Evolutionary conservation across 1,139 yeast genomes (phyloP).

Genomic region (Suhomyces wounanorum): DNA sequence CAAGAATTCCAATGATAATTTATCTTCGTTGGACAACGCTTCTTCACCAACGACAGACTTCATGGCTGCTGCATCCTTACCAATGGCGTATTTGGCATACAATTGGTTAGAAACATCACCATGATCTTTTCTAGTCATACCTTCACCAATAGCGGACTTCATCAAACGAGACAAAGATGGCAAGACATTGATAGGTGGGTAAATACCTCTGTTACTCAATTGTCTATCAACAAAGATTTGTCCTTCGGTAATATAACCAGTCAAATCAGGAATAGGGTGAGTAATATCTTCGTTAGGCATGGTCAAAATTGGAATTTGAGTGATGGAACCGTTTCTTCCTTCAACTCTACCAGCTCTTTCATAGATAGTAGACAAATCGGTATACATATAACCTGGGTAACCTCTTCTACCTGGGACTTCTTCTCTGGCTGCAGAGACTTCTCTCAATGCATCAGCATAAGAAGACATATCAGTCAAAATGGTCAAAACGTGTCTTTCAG

Average conservation of each 20-base stretch:
- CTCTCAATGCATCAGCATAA: slow-evolving; percentile 98
- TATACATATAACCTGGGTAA: slow-evolving; percentile 99
- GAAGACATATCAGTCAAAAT: slow-evolving; percentile 99
- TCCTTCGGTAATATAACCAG: slow-evolving; percentile 99
- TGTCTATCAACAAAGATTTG: slow-evolving; percentile 98
- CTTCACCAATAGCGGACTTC: slow-evolving; percentile 99
- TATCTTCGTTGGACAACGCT: slow-evolving; percentile 96
- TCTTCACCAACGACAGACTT: slow-evolving; percentile 99
- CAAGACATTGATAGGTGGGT: slow-evolving; percentile 97
- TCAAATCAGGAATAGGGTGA: slow-evolving; percentile 99
- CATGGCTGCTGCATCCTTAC: slow-evolving; percentile 99
- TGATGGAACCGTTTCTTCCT: slow-evolving; percentile 98
- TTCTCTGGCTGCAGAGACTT: slow-evolving; percentile 99
- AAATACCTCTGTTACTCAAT: slow-evolving; percentile 91
- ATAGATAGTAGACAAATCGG: slow-evolving; percentile 97
- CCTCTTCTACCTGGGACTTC: slow-evolving; percentile 99
- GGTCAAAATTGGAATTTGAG: slow-evolving; percentile 97
- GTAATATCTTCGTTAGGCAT: slow-evolving; percentile 99
- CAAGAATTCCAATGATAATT: slow-evolving; percentile 92
- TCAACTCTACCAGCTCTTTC: slow-evolving; percentile 99
- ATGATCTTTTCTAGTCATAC: slow-evolving; percentile 99
- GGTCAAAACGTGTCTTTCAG: slow-evolving; percentile 98
- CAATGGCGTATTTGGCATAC: slow-evolving; percentile 98
- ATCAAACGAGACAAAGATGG: slow-evolving; percentile 97
- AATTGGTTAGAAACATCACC: slow-evolving; percentile 99